Conservation (phyloP, 1,284 basidiomycete genomes). For the Apiotrichum sp. region DNA sequence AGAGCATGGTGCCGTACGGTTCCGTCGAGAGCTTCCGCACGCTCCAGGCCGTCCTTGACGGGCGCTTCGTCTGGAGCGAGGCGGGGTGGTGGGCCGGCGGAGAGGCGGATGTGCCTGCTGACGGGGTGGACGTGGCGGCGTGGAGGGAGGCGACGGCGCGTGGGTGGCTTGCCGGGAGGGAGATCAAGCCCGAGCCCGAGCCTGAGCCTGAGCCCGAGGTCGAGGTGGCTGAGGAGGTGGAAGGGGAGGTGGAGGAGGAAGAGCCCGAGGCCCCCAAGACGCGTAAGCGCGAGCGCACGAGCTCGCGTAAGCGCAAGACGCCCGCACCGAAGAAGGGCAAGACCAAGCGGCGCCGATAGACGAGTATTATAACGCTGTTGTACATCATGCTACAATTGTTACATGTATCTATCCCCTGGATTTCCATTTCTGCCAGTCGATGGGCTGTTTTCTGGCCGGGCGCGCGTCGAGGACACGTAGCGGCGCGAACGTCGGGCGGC, state of each 20-base stretch:
- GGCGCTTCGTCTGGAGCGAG: slow-evolving; percentile 32
- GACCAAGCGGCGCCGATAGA: background rate
- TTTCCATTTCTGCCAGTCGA: slow-evolving; percentile 25
- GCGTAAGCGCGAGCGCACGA: background rate
- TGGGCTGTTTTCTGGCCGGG: slow-evolving; percentile 3
- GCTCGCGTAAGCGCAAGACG: too few species aligned
- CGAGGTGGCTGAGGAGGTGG: background rate
- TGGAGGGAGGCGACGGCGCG: slow-evolving; percentile 32
- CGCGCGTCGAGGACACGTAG: slow-evolving; percentile 26
- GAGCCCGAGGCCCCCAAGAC: background rate
- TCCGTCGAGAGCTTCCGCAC: slow-evolving; percentile 43
- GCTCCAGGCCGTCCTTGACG: slow-evolving; percentile 33
- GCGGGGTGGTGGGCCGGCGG: slow-evolving; percentile 36
- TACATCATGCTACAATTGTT: background rate
- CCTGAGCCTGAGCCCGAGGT: slow-evolving; percentile 6
- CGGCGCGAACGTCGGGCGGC: slow-evolving; percentile 50
- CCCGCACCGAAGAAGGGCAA: background rate
- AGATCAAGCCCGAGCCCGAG: slow-evolving; percentile 13
- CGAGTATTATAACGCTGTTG: background rate
- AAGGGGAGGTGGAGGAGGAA: background rate
- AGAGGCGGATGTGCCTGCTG: slow-evolving; percentile 33
- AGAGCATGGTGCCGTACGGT: slow-evolving; percentile 47
- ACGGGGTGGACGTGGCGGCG: slow-evolving; percentile 29
- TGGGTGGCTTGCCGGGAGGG: slow-evolving; percentile 30
- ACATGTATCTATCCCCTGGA: background rate